Evolutionary conservation across 176 grass and related monocot genomes (phyloP).

Genomic region (Pontederia crassipes): DNA sequence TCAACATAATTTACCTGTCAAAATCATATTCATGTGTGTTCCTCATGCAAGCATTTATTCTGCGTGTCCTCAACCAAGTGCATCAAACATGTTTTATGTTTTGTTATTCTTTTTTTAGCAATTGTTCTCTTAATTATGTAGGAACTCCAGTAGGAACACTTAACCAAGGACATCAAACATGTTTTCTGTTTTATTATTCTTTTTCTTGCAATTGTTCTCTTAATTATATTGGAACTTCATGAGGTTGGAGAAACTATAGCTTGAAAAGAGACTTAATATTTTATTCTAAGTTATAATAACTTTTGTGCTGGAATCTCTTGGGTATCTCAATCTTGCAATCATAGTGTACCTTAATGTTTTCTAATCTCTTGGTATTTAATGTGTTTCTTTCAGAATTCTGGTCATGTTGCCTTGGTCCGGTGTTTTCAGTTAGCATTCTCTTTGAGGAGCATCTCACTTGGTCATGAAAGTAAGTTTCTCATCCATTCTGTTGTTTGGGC

Average conservation of each 20-base stretch:
- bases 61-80: constrained; percentile 1
- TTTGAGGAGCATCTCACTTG: constrained; percentile 57
- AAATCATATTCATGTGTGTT: no score
- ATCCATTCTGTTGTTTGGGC: background rate
- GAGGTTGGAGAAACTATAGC: no score
- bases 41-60: background rate
- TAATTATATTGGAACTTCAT: no score
- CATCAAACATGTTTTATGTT: background rate
- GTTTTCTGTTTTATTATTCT: background rate
- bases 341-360: background rate
- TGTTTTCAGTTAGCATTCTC: constrained; percentile 95
- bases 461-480: constrained; percentile 65
- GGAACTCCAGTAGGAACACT: no score
- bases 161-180: no score
- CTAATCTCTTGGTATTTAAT: constrained; percentile 4
- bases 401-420: constrained; percentile 53
- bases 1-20: no score
- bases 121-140: background rate
- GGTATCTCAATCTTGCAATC: background rate
- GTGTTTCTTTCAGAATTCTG: constrained; percentile 46
- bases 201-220: background rate
- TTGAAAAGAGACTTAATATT: no score
- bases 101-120: background rate
- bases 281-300: no score
- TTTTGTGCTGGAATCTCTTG: no score